Conservation (phyloP, 1,284 basidiomycete species). For the Leucoagaricus sp. region DNA sequence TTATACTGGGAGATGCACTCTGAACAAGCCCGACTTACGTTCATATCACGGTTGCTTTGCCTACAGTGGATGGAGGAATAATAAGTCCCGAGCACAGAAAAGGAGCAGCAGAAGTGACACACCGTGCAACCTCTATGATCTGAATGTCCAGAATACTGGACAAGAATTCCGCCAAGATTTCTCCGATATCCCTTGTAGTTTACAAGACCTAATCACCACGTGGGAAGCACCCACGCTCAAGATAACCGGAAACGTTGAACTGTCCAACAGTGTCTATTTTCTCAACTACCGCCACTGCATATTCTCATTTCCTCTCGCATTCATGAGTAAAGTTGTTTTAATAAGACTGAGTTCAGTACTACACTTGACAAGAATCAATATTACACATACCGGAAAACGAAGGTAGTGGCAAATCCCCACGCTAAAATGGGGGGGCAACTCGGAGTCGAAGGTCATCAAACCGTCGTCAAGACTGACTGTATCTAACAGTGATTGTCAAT, state of each 20-base stretch:
- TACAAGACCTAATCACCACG: background rate
- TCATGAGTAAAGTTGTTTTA: background rate
- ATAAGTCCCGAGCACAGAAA: constrained; percentile 5
- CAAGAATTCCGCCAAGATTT: background rate
- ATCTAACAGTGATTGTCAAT: background rate
- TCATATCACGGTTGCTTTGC: constrained; percentile 12
- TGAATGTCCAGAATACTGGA: constrained; percentile 5
- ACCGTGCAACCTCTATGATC: background rate
- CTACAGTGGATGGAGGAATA: constrained; percentile 1
- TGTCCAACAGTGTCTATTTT: too few species aligned
- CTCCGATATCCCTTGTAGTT: background rate
- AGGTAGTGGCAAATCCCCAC: background rate
- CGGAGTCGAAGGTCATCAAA: background rate
- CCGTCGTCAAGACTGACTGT: constrained; percentile 9
- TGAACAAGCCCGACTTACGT: background rate
- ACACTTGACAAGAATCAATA: background rate
- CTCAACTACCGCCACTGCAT: too few species aligned
- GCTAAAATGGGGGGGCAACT: background rate
- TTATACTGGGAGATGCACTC: background rate
- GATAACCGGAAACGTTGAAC: background rate
- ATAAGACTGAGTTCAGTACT: background rate
- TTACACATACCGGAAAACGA: background rate
- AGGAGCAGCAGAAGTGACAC: background rate
- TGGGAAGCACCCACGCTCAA: background rate
- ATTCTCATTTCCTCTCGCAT: too few species aligned